Conservation (phyloP, 31 red algal genomes). For the Asparagopsis taxiformis region DNA sequence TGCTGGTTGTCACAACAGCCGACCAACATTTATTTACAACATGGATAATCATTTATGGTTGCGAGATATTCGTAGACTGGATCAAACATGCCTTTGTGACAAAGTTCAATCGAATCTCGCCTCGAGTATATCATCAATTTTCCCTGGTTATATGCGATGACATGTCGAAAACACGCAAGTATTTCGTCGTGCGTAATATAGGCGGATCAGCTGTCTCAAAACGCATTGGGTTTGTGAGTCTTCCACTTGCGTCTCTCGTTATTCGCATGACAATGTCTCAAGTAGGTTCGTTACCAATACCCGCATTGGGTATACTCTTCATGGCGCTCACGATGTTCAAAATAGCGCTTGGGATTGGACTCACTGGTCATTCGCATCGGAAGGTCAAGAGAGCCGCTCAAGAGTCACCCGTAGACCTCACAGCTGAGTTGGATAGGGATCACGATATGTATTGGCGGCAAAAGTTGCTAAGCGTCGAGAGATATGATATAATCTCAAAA, state of each 20-base stretch:
- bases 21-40: conserved; percentile 51
- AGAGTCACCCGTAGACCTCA: not conserved
- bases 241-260: conserved; percentile 65
- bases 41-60: conserved; percentile 56
- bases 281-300: conserved; percentile 13
- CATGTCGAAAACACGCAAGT: conserved; percentile 22
- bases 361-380: conserved; percentile 60
- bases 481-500: conserved; percentile 58
- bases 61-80: conserved; percentile 88
- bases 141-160: conserved; percentile 59
- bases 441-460: conserved; percentile 28
- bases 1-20: conserved; percentile 65
- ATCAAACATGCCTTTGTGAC: conserved; percentile 90
- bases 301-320: conserved; percentile 28
- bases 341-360: conserved; percentile 29
- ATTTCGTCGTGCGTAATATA: conserved; percentile 41
- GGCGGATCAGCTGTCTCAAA: conserved; percentile 72
- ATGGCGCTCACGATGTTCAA: conserved; percentile 36
- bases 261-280: conserved; percentile 34
- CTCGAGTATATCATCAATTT: conserved; percentile 73
- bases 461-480: conserved; percentile 43
- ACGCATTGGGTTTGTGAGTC: conserved; percentile 67
- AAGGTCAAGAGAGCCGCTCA: conserved; percentile 1
- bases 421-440: conserved; percentile 22
- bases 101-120: conserved; percentile 85